Base-by-base conservation (phyloP, 1,284 basidiomycete species). In the Fomitopsis schrenkii region DNA sequence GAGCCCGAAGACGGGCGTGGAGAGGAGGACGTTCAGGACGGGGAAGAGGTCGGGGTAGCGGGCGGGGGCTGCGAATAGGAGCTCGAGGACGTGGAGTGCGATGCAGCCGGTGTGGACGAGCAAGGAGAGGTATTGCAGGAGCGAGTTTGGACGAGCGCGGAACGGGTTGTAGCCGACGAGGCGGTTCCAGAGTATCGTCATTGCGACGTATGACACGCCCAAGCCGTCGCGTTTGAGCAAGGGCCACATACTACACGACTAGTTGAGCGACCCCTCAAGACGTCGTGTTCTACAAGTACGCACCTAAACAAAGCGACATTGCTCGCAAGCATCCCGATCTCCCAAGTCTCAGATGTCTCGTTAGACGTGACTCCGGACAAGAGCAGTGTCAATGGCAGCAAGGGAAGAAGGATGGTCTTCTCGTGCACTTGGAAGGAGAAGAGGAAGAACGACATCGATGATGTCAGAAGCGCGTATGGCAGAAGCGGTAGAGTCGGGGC, bases 351-450 rank as follows among this genome's bases (percentile, higher is more conserved):
- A 38, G 88, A 87, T 48, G 84, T 83, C 1, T 80, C 73, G 5
- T 62, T 55, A 5, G 64, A 55, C 2, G 79, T 74, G 0, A 88
- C 80, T 14, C 84, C 87, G 0, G 87, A 89, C 55, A 96, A 78
- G 12, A 96, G 78, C 19, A 97, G 79, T 0, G 88, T 93, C 30
- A 96, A 78, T 0, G 95, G 95, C 64, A 97, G 75, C 22, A 97
- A 79, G 2, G 95, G 94, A 0, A 98, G 72, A n/a, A 98, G 72
- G 54, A 97, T 92, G 2, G 91, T 91, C 79, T 97, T 97, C 75
- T 97, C 95, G 75, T 97, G 95, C 33, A 95, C 95, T 72, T 97
- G 95, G 74, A 97, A 97, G 7, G 94, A 95, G 76, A 97, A 96
- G 28, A 98, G 79, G 77, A 95, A 97, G 80, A 97, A 97, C 4